A percentile compares a stretch with the other conserved stretches of the same genome.
Evolutionary conservation across 768 basidiomycete species (phyloP).

Genomic region (Pleurotus sapidus): DNA sequence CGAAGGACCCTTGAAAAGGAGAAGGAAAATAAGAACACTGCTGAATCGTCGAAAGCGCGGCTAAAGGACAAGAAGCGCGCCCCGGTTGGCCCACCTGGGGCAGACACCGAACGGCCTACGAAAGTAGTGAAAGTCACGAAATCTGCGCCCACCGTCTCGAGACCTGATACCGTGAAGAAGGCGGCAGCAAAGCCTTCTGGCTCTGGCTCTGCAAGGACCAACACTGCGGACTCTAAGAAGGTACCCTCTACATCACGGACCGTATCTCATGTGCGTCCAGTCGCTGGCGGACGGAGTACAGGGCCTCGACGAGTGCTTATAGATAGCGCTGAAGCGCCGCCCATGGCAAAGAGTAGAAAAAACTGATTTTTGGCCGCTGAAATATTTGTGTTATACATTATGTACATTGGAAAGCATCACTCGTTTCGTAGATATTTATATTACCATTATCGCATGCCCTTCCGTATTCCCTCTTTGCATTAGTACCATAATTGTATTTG

Average conservation of each 20-base stretch:
- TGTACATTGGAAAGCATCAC: neutral
- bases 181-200: neutral
- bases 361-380: conserved; percentile 26
- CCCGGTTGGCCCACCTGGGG: conserved; percentile 15
- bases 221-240: neutral
- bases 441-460: neutral
- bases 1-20: conserved; percentile 34
- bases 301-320: conserved; percentile 67
- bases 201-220: conserved; percentile 11
- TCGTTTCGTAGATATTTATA: neutral
- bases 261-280: conserved; percentile 25
- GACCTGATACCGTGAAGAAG: neutral
- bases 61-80: conserved; percentile 17
- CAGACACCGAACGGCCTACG: conserved; percentile 12
- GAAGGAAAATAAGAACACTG: conserved; percentile 25
- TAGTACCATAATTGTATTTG: neutral
- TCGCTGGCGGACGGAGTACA: conserved; percentile 25
- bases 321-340: conserved; percentile 63
- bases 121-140: conserved; percentile 17
- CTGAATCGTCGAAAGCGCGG: conserved; percentile 8
- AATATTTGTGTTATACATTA: too few relatives aligned
- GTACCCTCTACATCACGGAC: conserved; percentile 5
- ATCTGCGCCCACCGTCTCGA: conserved; percentile 9
- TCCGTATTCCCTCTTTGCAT: too few relatives aligned
- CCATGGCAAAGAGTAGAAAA: conserved; percentile 45